Evolutionary conservation across 2,329 filamentous ascomycete species (phyloP).

Genomic region (Gaeumannomyces sp.): DNA sequence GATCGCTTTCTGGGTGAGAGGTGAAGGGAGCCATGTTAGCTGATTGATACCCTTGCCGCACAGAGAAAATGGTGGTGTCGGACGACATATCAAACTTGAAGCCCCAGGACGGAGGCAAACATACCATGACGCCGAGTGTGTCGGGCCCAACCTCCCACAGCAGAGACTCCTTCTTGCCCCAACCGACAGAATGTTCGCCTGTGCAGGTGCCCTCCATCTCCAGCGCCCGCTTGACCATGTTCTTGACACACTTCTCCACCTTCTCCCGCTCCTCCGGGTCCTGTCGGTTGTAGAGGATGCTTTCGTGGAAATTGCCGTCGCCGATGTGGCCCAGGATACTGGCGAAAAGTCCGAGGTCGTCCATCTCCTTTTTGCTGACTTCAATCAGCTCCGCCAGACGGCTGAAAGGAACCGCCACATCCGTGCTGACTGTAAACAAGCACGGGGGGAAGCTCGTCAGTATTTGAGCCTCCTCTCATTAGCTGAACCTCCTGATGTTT

Average conservation of each 20-base stretch:
- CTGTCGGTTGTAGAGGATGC: conserved; percentile 76
- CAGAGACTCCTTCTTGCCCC: conserved; percentile 78
- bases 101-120: conserved; percentile 10
- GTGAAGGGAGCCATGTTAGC: background rate
- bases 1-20: conserved; percentile 48
- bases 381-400: conserved; percentile 70
- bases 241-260: conserved; percentile 75
- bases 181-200: conserved; percentile 79
- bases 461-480: background rate
- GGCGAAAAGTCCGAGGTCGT: conserved; percentile 77
- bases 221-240: conserved; percentile 84
- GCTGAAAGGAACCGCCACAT: conserved; percentile 77
- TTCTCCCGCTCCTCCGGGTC: conserved; percentile 64
- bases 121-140: conserved; percentile 71
- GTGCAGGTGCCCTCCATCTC: conserved; percentile 95
- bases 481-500: background rate
- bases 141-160: conserved; percentile 73
- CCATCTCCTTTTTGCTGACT: conserved; percentile 82
- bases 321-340: conserved; percentile 86
- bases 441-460: background rate
- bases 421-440: conserved; percentile 54
- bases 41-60: background rate
- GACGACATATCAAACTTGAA: background rate
- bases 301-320: conserved; percentile 91
- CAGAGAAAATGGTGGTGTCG: background rate